Evolutionary conservation across 129 eudicot genomes (phyloP).

Genomic region (Lactuca saligna): DNA sequence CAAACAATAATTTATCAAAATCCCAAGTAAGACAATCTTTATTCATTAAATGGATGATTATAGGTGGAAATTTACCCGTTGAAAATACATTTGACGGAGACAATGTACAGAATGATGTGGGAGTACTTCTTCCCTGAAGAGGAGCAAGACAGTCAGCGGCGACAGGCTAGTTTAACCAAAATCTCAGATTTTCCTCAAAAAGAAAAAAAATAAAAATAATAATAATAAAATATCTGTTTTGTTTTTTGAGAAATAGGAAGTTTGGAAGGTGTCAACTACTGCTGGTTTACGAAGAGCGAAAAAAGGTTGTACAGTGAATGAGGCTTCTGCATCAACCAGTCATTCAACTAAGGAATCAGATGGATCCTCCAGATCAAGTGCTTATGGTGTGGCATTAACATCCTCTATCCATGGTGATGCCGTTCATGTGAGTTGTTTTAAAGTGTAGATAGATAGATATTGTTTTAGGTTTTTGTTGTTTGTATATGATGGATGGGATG

Average conservation of each 20-base stretch:
- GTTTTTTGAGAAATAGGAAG: slow-evolving; percentile 52
- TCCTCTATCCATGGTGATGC: slow-evolving; percentile 44
- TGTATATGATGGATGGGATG: slow-evolving; percentile 13
- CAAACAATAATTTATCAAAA: neutral
- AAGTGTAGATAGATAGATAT: neutral
- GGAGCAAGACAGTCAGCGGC: slow-evolving; percentile 96
- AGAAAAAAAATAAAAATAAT: neutral
- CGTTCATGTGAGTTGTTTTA: slow-evolving; percentile 55
- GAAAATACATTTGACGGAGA: slow-evolving; percentile 90
- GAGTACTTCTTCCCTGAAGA: slow-evolving; percentile 94
- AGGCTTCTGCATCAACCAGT: slow-evolving; percentile 61
- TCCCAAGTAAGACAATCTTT: neutral
- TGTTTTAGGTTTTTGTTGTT: neutral
- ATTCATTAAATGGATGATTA: too few relatives aligned
- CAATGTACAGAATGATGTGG: slow-evolving; percentile 95
- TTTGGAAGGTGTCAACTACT: slow-evolving; percentile 95
- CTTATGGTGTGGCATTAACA: slow-evolving; percentile 40
- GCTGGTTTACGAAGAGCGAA: slow-evolving; percentile 86
- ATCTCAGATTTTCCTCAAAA: too few relatives aligned
- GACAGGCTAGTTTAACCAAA: slow-evolving; percentile 54
- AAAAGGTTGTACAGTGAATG: slow-evolving; percentile 60
- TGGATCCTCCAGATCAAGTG: slow-evolving; percentile 53
- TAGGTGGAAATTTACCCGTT: slow-evolving; percentile 97
- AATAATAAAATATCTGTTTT: neutral
- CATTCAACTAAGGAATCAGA: slow-evolving; percentile 61